These are phyloP conservation scores for Beauveria asiatica DNA, from an alignment of 2,329 filamentous ascomycete genomes.

Conservation along the genomic window DNA sequence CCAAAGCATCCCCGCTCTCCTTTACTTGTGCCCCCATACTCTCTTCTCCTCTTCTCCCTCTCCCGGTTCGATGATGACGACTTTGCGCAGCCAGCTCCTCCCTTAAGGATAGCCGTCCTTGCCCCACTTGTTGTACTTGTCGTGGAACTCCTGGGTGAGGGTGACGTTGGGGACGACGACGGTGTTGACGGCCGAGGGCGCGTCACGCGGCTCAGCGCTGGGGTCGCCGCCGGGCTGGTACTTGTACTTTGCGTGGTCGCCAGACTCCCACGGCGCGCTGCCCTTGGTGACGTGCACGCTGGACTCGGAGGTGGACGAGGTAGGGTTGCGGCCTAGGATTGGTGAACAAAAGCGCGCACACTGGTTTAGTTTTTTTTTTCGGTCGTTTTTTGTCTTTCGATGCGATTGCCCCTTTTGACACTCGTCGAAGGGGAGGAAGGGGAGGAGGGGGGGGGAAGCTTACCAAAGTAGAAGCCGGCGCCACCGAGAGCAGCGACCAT, in stretches of 20 bases:
- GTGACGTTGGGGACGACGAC: conserved; percentile 91
- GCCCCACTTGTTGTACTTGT: conserved; percentile 99
- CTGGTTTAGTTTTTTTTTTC: not conserved
- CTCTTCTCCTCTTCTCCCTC: not conserved
- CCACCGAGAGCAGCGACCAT: conserved; percentile 84
- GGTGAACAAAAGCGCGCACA: not conserved
- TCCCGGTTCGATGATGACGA: too few species aligned
- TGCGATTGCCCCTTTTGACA: not conserved
- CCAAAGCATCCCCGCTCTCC: not conserved
- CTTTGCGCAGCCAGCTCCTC: too few species aligned
- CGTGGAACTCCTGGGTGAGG: conserved; percentile 86
- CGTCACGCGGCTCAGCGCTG: conserved; percentile 69
- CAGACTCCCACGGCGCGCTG: conserved; percentile 88
- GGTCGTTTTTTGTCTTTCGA: not conserved
- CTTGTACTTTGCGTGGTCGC: conserved; percentile 57
- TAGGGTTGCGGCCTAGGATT: conserved; percentile 66
- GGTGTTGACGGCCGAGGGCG: conserved; percentile 89
- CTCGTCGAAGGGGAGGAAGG: not conserved
- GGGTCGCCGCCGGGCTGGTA: conserved; percentile 82
- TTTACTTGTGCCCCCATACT: not conserved
- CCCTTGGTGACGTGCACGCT: conserved; percentile 63
- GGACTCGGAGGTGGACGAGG: conserved; percentile 72
- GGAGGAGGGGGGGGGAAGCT: conserved; percentile 14
- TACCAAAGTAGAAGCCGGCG: conserved; percentile 85
- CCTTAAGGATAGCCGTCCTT: conserved; percentile 77